A percentile compares a stretch with the other conserved stretches of the same genome.
Evolutionary conservation across 805 yeast genomes (phyloP).

Genomic region (Candida schatavii): DNA sequence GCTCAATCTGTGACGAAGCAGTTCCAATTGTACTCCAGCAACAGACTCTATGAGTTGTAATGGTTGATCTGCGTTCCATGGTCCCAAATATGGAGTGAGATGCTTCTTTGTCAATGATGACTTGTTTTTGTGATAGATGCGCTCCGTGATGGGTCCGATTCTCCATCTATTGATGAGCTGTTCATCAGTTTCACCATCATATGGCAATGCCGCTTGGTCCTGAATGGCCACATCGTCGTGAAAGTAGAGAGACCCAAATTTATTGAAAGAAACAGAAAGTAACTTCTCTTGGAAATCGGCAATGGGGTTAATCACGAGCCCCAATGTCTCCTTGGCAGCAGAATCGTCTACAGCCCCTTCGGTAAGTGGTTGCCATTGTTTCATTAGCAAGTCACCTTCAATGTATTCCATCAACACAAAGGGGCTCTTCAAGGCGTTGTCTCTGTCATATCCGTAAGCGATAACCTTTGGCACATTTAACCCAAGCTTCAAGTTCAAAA

Average conservation of each 20-base stretch:
- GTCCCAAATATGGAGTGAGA: conserved; percentile 61
- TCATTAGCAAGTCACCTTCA: conserved; percentile 82
- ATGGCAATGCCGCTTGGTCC: conserved; percentile 45
- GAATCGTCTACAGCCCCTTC: conserved; percentile 42
- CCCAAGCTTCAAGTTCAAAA: conserved; percentile 60
- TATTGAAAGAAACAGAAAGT: conserved; percentile 58
- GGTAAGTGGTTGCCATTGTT: conserved; percentile 79
- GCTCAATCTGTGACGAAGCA: conserved; percentile 50
- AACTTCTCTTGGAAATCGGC: conserved; percentile 62
- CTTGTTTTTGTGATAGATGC: conserved; percentile 71
- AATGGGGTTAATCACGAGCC: conserved; percentile 66
- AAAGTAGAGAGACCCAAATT: conserved; percentile 82
- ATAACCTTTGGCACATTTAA: conserved; percentile 71
- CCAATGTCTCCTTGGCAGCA: conserved; percentile 47
- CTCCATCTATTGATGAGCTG: conserved; percentile 69
- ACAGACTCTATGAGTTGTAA: conserved; percentile 60
- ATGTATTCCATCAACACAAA: conserved; percentile 78
- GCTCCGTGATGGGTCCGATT: conserved; percentile 87
- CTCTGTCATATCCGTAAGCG: conserved; percentile 58
- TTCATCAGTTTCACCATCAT: conserved; percentile 60
- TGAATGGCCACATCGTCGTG: conserved; percentile 51
- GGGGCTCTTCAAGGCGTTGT: conserved; percentile 68
- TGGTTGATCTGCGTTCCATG: conserved; percentile 65
- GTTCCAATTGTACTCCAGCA: conserved; percentile 66
- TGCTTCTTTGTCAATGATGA: conserved; percentile 48